Base-by-base conservation (phyloP, 1,284 basidiomycete genomes). In the Papiliotrema terrestris region DNA sequence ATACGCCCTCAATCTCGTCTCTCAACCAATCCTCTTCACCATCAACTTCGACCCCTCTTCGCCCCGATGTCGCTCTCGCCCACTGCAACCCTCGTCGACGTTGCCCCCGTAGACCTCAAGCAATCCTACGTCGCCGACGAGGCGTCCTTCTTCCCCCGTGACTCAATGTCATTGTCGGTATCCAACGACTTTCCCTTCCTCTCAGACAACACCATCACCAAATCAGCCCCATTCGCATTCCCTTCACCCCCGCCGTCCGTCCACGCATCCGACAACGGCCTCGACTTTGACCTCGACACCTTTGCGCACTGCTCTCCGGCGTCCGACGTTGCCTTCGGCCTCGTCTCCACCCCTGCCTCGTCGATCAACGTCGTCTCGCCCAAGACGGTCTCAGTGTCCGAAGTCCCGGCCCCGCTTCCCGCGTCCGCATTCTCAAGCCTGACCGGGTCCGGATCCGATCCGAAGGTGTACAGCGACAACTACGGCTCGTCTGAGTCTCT, bases 161-260 rank as follows among this genome's bases (percentile, higher is more conserved):
- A 47, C 45, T 19, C 26, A 5, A 32, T 32, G 29, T 47, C 45
- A 29, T 15, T 47, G 45, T 47, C 45, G 15, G 15, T 29, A 3
- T 13, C 45, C 15, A n/a, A 32, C 26, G 45, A 45, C 35, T 53
- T 45, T 49, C 35, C 53, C 36, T 36, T 54, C 22, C 42, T 52
- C 23, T 19, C 32, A 39, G n/a, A 36, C 49, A 19, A 19, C 22
- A 36, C 17, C 38, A 58, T 37, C 35, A 20, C 37, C 47, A 48
- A 55, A 22, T 35, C 43, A 8, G 38, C 48, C 29, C 15, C 39
- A 43, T 41, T 50, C 45, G 53, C 56, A 19, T 61, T 68, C 47
- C 68, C 63, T 17, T 72, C 68, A 6, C 68, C 68, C 5, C 66
- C 66, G 8, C 58, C 63, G 14, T 69, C 70, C n/a, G 52, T 51